Base-by-base conservation (phyloP, 1,284 basidiomycete species). In the Ceratobasidium sp. region DNA sequence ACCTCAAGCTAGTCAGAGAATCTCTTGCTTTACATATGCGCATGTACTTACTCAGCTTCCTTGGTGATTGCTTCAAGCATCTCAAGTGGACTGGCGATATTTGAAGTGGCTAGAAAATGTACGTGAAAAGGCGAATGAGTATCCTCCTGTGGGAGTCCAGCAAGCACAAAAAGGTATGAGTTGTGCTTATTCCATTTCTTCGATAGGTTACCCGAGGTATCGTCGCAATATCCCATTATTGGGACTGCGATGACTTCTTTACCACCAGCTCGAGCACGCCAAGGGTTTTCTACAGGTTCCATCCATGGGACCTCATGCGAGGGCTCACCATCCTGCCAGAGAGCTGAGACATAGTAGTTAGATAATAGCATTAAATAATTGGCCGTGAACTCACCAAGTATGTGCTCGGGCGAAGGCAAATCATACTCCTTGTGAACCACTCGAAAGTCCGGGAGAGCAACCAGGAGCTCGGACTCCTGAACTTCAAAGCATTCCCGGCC, bases 161-260 rank as follows among this genome's bases (percentile, higher is more conserved):
- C 84, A 2, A 82, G 76, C 1, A 83, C 85, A 58, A 86, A 84
- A 0, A 87, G 81, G 42, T 85, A 85, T 1, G 83, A 84, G 73
- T 87, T 88, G 77, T 88, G 87, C 51, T 86, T 83, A 71, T 88
- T 88, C 86, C 86, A 88, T 75, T 86, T 86, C 80, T 88, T 87
- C 0, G 86, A 88, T 0, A 82, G n/a, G 79, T 88, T 88, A 0
- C 87, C 87, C 0, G 86, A 88, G 0, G 86, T 87, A 77, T 88
- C 86, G 66, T 88, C 86, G 66, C 87, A 87, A 77, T 88, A 89
- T 0, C 23, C 15, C 1, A 28, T 5, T 10, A 61, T 61, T 33
- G 23, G 28, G n/a, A 61, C 28, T 2, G 26, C 7, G 60, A 28
- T 28, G 4, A 61, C 60, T 10, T 33, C 28, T 18, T 39, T 28